Percentiles rank a stretch among this genome's conserved stretches.
These are phyloP conservation scores for Acacia concinna DNA, from an alignment of 331 rosid genomes.

Conservation along the genomic window DNA sequence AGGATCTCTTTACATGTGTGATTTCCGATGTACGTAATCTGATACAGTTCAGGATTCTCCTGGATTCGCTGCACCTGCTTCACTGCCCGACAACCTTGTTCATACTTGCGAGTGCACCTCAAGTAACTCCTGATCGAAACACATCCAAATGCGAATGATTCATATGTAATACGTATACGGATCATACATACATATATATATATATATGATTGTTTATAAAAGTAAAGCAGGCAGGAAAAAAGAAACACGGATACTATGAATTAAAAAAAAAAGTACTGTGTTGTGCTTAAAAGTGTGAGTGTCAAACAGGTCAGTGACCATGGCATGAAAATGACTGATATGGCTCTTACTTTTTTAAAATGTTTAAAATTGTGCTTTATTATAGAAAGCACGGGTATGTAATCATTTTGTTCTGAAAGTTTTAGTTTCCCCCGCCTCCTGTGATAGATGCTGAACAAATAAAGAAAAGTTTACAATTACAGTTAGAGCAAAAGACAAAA, in stretches of 20 bases:
- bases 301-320: neutral
- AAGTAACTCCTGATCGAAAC: constrained; percentile 66
- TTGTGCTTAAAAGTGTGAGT: neutral
- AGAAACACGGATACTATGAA: neutral
- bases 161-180: neutral
- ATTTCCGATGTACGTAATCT: constrained; percentile 61
- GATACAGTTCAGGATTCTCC: constrained; percentile 48
- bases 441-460: neutral
- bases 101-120: constrained; percentile 68
- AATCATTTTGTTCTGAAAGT: neutral
- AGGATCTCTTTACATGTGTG: constrained; percentile 64
- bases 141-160: neutral
- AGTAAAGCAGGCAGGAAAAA: neutral
- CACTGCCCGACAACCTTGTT: constrained; percentile 62
- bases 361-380: neutral
- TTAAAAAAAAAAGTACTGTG: neutral
- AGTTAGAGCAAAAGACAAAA: neutral
- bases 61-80: constrained; percentile 65
- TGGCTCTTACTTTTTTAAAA: neutral
- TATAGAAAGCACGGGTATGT: no score
- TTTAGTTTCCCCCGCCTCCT: neutral
- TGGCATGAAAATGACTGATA: neutral
- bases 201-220: neutral
- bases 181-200: no score
- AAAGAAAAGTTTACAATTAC: neutral